A percentile compares a stretch with the other conserved stretches of the same genome.
Conservation (phyloP, 139 green algal species). For the Marvania coccoides region DNA sequence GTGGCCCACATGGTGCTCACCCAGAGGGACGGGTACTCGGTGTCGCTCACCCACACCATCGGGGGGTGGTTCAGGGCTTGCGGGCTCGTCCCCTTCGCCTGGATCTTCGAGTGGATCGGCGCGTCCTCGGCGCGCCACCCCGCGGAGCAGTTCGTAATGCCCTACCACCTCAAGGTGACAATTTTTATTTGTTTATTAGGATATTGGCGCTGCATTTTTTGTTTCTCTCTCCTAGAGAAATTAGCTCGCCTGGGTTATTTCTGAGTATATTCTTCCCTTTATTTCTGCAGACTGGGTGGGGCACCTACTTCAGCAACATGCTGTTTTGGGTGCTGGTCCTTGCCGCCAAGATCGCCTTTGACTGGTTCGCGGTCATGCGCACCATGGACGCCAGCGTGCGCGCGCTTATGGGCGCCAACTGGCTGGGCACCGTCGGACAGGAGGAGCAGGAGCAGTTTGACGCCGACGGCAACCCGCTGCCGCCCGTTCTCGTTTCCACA, state of each 20-base stretch:
- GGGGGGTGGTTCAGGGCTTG: conserved; percentile 11
- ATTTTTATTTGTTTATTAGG: neutral
- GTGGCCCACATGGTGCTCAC: conserved; percentile 27
- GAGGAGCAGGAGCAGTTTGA: neutral
- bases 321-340: conserved; percentile 52
- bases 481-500: neutral
- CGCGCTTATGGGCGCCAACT: conserved; percentile 27
- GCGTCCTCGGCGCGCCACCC: conserved; percentile 22
- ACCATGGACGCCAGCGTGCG: conserved; percentile 24
- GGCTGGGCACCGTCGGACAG: conserved; percentile 8
- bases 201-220: too few species aligned
- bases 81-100: conserved; percentile 14
- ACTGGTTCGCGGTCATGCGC: conserved; percentile 44
- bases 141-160: conserved; percentile 16
- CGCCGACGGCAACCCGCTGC: neutral
- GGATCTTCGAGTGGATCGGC: conserved; percentile 24
- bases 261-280: too few species aligned
- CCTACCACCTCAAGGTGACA: conserved; percentile 20
- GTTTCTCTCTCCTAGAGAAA: too few species aligned
- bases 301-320: conserved; percentile 35
- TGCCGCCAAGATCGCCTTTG: conserved; percentile 48
- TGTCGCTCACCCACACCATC: conserved; percentile 27
- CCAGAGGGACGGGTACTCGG: conserved; percentile 28
- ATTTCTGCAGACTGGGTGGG: conserved; percentile 16
- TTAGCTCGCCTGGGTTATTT: too few species aligned